Percentiles rank a stretch among this genome's conserved stretches.
These are phyloP conservation scores for Beauveria bassiana DNA, from an alignment of 2,329 filamentous ascomycete species.

Conservation along the genomic window DNA sequence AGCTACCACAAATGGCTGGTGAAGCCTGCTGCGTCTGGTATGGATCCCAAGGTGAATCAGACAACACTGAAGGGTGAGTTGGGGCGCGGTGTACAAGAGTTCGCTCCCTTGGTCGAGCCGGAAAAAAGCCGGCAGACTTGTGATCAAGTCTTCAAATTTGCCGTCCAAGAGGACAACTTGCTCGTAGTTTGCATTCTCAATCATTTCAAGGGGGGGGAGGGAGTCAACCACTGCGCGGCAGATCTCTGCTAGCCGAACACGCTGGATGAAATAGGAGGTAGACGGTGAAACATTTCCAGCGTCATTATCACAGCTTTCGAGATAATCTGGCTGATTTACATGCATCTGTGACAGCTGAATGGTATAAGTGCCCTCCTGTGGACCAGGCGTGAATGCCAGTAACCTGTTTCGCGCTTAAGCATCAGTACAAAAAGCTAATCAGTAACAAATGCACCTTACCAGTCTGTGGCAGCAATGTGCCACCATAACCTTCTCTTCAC, in stretches of 20 bases:
- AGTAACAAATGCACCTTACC: background rate
- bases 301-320: background rate
- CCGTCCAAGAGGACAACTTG: constrained; percentile 8
- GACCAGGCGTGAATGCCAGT: background rate
- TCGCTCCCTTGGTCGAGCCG: constrained; percentile 1
- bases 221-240: constrained; percentile 13
- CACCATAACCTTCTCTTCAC: constrained; percentile 1
- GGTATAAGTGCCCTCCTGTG: constrained; percentile 2
- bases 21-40: constrained; percentile 13
- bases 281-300: background rate
- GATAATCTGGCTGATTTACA: background rate
- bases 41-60: constrained; percentile 12
- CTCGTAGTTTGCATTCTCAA: constrained; percentile 7
- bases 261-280: constrained; percentile 6
- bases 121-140: constrained; percentile 7
- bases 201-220: constrained; percentile 2
- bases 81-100: background rate
- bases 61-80: constrained; percentile 10
- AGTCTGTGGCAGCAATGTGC: constrained; percentile 2
- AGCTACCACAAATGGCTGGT: constrained; percentile 11
- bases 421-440: background rate
- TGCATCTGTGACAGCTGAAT: background rate
- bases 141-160: constrained; percentile 9
- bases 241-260: constrained; percentile 9
- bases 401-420: background rate